A percentile compares a stretch with the other conserved stretches of the same genome.
Conservation (phyloP, 2,329 filamentous ascomycete genomes). For the Apiospora saccharicola region DNA sequence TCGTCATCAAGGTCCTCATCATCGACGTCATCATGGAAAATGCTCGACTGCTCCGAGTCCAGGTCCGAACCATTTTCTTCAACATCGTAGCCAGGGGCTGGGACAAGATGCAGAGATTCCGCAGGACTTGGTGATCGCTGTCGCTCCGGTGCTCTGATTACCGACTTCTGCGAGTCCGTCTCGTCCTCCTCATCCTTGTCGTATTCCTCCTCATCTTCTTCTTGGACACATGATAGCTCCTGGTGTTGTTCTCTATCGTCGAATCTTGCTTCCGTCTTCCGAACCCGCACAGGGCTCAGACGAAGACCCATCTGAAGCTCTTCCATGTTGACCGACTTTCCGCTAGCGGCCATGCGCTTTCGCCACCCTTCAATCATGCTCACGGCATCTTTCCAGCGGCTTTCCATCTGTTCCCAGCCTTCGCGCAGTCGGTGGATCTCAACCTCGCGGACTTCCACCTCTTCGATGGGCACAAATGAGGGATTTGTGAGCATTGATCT, state of each 20-base stretch:
- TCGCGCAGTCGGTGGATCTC: constrained; percentile 84
- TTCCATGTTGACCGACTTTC: constrained; percentile 73
- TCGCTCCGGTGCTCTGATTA: constrained; percentile 24
- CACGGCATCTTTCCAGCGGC: constrained; percentile 87
- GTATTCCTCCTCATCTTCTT: constrained; percentile 54
- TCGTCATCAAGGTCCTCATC: constrained; percentile 44
- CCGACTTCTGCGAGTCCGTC: constrained; percentile 29
- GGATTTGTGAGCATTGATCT: constrained; percentile 89
- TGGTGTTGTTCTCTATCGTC: constrained; percentile 40
- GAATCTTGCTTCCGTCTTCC: constrained; percentile 46
- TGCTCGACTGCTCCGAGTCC: constrained; percentile 47
- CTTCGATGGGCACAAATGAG: constrained; percentile 93
- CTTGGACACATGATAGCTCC: constrained; percentile 48
- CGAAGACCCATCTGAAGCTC: constrained; percentile 73
- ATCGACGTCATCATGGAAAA: constrained; percentile 55
- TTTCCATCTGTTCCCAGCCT: constrained; percentile 94
- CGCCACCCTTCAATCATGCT: constrained; percentile 93
- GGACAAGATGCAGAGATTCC: constrained; percentile 51
- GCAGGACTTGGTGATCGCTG: constrained; percentile 41
- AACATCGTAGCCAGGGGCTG: constrained; percentile 44
- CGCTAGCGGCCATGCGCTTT: constrained; percentile 76
- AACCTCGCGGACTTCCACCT: constrained; percentile 90
- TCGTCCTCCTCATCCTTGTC: constrained; percentile 48
- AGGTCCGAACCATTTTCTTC: constrained; percentile 41
- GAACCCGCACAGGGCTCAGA: constrained; percentile 65